These are phyloP conservation scores for Sanghuangporus sanghuang DNA, from an alignment of 1,284 basidiomycete species.

Conservation along the genomic window DNA sequence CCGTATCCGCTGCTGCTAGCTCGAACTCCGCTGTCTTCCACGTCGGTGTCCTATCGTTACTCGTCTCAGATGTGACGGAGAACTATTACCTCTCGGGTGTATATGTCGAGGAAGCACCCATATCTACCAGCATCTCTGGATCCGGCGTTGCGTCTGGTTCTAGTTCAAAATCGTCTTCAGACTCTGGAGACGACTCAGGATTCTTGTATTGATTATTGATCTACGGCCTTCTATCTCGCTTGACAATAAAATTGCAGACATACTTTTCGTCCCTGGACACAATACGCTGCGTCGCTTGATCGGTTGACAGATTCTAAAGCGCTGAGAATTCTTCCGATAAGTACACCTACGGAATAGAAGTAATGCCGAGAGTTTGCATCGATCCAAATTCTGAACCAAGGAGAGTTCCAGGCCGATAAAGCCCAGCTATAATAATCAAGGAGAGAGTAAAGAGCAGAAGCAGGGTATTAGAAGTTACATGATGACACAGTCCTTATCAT, in stretches of 20 bases:
- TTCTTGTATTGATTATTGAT: background rate
- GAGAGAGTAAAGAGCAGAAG: background rate
- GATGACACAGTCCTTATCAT: slow-evolving; percentile 10
- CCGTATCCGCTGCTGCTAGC: slow-evolving; percentile 34
- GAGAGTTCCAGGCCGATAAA: background rate
- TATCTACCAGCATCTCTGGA: slow-evolving; percentile 37
- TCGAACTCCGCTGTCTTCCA: slow-evolving; percentile 50
- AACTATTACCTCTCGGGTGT: slow-evolving; percentile 59
- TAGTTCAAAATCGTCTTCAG: no score
- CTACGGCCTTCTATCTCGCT: background rate
- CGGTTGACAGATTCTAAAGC: background rate
- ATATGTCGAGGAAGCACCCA: slow-evolving; percentile 44
- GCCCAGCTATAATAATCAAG: background rate
- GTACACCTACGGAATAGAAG: no score
- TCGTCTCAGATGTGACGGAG: slow-evolving; percentile 39
- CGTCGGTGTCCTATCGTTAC: slow-evolving; percentile 35
- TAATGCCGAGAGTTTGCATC: no score
- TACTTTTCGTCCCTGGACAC: background rate
- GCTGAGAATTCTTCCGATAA: no score
- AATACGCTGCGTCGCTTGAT: background rate
- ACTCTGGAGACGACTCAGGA: no score
- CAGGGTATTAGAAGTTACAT: slow-evolving; percentile 3
- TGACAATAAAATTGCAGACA: background rate
- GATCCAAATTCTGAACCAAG: background rate
- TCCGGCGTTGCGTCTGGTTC: background rate